Evolutionary conservation across 2,329 filamentous ascomycete genomes (phyloP).

Genomic region (Penicillium janthinellum): DNA sequence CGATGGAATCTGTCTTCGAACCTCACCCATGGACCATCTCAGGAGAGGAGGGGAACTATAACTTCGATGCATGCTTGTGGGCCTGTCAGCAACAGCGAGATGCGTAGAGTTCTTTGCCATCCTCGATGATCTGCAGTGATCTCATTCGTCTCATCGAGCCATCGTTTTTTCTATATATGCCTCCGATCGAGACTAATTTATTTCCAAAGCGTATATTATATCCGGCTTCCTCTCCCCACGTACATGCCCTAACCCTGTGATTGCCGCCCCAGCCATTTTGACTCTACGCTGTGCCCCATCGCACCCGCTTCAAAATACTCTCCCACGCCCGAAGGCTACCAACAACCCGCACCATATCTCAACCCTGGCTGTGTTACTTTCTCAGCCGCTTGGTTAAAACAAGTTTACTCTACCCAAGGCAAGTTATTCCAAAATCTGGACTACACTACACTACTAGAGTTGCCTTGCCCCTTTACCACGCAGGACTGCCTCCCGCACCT

Average conservation of each 20-base stretch:
- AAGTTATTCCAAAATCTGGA: background rate
- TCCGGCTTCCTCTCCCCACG: background rate
- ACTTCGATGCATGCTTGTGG: constrained; percentile 1
- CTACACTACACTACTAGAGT: background rate
- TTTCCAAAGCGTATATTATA: background rate
- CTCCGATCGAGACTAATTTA: background rate
- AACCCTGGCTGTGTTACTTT: constrained; percentile 7
- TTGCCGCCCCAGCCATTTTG: constrained; percentile 11
- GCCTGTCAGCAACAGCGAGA: constrained; percentile 16
- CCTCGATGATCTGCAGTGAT: constrained; percentile 17
- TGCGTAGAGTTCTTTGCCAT: constrained; percentile 12
- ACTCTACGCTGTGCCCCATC: background rate
- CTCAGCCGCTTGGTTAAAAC: background rate
- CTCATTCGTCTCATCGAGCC: constrained; percentile 12
- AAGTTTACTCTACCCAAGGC: constrained; percentile 13
- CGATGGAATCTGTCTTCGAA: constrained; percentile 12
- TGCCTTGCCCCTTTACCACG: background rate
- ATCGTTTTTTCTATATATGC: constrained; percentile 14
- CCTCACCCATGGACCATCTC: constrained; percentile 7
- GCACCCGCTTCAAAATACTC: background rate
- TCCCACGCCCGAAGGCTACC: constrained; percentile 7
- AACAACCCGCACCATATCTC: constrained; percentile 2
- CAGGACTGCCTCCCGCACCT: too few relatives aligned
- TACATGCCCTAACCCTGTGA: constrained; percentile 18
- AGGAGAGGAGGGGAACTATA: constrained; percentile 6